These are phyloP conservation scores for Suhomyces bribrorum DNA, from an alignment of 1,139 yeast species.

Conservation along the genomic window DNA sequence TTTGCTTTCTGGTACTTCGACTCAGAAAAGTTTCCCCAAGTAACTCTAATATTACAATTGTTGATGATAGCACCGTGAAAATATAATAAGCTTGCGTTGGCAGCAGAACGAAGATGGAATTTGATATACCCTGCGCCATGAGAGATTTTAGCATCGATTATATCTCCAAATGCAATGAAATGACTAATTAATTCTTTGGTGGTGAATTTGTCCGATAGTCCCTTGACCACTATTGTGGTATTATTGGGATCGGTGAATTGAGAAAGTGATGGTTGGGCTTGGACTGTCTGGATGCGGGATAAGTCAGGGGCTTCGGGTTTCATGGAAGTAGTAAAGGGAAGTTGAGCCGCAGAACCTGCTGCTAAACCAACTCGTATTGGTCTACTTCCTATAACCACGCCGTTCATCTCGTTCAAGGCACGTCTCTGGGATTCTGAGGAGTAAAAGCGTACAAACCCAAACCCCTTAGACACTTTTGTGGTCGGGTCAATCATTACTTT, in stretches of 20 bases:
- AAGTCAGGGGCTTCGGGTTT: slow-evolving; percentile 10
- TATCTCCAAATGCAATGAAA: slow-evolving; percentile 40
- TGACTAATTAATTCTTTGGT: slow-evolving; percentile 31
- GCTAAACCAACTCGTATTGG: slow-evolving; percentile 65
- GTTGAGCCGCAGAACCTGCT: slow-evolving; percentile 21
- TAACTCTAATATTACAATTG: slow-evolving; percentile 31
- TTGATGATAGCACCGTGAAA: slow-evolving; percentile 35
- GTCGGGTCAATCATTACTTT: slow-evolving; percentile 83
- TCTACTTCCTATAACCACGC: slow-evolving; percentile 68
- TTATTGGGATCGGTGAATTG: slow-evolving; percentile 40
- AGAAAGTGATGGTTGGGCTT: slow-evolving; percentile 36
- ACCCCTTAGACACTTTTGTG: slow-evolving; percentile 78
- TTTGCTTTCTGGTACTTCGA: slow-evolving; percentile 13
- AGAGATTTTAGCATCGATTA: slow-evolving; percentile 26
- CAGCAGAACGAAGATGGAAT: slow-evolving; percentile 34
- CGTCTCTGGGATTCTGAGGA: slow-evolving; percentile 70
- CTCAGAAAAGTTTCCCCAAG: slow-evolving; percentile 33
- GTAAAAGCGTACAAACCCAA: slow-evolving; percentile 86
- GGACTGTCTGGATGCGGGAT: slow-evolving; percentile 23
- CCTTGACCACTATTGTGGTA: slow-evolving; percentile 32
- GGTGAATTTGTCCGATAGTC: slow-evolving; percentile 32
- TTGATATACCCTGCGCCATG: slow-evolving; percentile 26
- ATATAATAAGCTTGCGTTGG: slow-evolving; percentile 38
- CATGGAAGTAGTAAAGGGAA: slow-evolving; percentile 8
- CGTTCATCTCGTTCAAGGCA: slow-evolving; percentile 83